phyloP scores from a whole-genome alignment of 2,329 filamentous ascomycete genomes.

The Clonostachys sp. region DNA sequence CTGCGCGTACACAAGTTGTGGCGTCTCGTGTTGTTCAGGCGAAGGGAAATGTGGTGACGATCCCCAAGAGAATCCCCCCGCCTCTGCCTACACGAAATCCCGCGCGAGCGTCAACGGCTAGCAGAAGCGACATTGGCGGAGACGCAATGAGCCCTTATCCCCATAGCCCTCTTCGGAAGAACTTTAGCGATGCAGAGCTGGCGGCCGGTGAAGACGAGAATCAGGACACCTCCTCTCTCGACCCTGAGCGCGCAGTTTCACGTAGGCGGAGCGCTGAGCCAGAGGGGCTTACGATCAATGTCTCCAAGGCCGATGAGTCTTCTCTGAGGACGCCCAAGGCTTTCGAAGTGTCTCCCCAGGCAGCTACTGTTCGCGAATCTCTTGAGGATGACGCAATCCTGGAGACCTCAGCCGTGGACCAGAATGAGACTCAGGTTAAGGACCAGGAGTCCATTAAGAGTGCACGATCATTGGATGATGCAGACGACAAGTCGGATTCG shows the following conservation, averaged over 20 bases:
- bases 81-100: constrained; percentile 75
- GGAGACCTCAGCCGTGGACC: no score
- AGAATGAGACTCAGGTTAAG: no score
- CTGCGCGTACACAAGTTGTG: constrained; percentile 49
- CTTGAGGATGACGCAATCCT: not conserved
- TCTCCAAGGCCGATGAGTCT: not conserved
- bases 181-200: constrained; percentile 32
- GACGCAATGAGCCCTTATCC: constrained; percentile 41
- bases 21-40: constrained; percentile 64
- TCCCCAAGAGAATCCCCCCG: constrained; percentile 75
- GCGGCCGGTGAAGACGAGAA: not conserved
- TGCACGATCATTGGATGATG: not conserved
- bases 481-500: not conserved
- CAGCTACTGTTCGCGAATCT: not conserved
- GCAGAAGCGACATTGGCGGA: constrained; percentile 52
- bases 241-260: no score
- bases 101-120: constrained; percentile 50
- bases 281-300: not conserved
- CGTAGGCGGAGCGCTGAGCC: not conserved
- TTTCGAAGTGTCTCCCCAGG: not conserved
- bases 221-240: not conserved
- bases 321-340: not conserved
- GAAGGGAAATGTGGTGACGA: constrained; percentile 77
- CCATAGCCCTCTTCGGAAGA: constrained; percentile 44
- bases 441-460: no score